A percentile compares a stretch with the other conserved stretches of the same genome.
Conservation (phyloP, 2,329 filamentous ascomycete genomes). For the Elsinoe perseae region DNA sequence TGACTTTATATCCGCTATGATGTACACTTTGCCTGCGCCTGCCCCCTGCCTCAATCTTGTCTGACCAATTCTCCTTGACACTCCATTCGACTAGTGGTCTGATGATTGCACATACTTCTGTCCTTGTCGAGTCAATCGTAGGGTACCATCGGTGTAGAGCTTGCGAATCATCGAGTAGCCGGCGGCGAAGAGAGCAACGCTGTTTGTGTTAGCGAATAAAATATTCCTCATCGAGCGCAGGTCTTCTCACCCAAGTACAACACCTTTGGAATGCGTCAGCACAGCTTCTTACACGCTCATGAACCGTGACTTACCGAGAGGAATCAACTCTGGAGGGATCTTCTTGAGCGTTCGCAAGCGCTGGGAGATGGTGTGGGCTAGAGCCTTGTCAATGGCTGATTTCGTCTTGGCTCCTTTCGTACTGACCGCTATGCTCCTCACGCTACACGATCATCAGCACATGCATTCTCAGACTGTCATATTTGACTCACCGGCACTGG, state of each 20-base stretch:
- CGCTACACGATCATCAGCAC: constrained; percentile 47
- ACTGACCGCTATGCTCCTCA: constrained; percentile 56
- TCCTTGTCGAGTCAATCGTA: constrained; percentile 70
- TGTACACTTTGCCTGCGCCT: constrained; percentile 5
- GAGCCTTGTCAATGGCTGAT: constrained; percentile 1
- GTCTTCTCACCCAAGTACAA: constrained; percentile 69
- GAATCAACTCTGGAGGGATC: constrained; percentile 88
- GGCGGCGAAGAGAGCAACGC: constrained; percentile 65
- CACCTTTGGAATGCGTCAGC: constrained; percentile 45
- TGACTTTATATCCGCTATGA: constrained; percentile 9
- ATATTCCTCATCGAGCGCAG: background rate
- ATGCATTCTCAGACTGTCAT: background rate
- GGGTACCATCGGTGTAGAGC: constrained; percentile 81
- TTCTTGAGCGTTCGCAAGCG: constrained; percentile 81
- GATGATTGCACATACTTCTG: constrained; percentile 33
- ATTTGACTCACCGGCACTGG: constrained; percentile 28
- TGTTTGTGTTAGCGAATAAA: constrained; percentile 25
- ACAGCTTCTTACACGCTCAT: background rate
- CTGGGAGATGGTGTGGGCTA: constrained; percentile 95
- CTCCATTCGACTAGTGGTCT: constrained; percentile 20
- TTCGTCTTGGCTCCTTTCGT: background rate
- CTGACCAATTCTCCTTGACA: background rate
- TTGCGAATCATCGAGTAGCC: constrained; percentile 76
- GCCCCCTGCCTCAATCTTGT: background rate
- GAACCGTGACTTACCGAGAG: constrained; percentile 63